Conservation (phyloP, 2,329 filamentous ascomycete genomes). For the Penicillium brevicompactum region DNA sequence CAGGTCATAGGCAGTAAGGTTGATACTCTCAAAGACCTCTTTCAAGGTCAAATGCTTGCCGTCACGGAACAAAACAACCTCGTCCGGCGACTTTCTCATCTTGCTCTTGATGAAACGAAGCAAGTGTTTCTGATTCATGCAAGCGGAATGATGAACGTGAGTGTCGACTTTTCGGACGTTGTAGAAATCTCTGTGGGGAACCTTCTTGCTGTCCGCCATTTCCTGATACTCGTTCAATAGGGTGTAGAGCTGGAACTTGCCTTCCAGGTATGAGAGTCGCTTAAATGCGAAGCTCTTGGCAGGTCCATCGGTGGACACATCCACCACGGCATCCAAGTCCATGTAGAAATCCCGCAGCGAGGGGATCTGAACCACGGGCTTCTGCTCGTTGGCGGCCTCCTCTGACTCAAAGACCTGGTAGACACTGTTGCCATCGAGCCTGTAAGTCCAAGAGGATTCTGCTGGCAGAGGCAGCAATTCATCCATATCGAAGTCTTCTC, state of each 20-base stretch:
- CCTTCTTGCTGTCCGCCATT: conserved; percentile 95
- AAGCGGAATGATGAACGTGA: conserved; percentile 97
- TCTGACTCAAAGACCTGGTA: conserved; percentile 86
- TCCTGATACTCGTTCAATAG: conserved; percentile 97
- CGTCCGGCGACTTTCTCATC: conserved; percentile 97
- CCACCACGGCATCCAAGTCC: conserved; percentile 83
- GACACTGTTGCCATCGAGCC: conserved; percentile 79
- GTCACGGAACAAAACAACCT: conserved; percentile 89
- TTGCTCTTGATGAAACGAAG: conserved; percentile 99
- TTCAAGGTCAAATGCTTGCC: conserved; percentile 86
- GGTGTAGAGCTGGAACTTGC: conserved; percentile 93
- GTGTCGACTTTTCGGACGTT: conserved; percentile 99
- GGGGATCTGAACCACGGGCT: conserved; percentile 79
- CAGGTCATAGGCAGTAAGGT: conserved; percentile 92
- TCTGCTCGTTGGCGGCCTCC: conserved; percentile 61
- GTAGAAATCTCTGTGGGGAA: conserved; percentile 97
- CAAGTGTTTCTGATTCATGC: conserved; percentile 99
- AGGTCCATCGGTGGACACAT: conserved; percentile 91
- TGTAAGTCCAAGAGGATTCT: conserved; percentile 71
- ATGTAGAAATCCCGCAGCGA: conserved; percentile 95
- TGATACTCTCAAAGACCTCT: conserved; percentile 97
- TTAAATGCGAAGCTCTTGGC: conserved; percentile 97
- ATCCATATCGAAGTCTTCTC: conserved; percentile 84
- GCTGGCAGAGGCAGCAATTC: conserved; percentile 75
- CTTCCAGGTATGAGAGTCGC: conserved; percentile 90